Evolutionary conservation across 2,329 filamentous ascomycete genomes (phyloP).

Genomic region (Aureobasidium vineae): DNA sequence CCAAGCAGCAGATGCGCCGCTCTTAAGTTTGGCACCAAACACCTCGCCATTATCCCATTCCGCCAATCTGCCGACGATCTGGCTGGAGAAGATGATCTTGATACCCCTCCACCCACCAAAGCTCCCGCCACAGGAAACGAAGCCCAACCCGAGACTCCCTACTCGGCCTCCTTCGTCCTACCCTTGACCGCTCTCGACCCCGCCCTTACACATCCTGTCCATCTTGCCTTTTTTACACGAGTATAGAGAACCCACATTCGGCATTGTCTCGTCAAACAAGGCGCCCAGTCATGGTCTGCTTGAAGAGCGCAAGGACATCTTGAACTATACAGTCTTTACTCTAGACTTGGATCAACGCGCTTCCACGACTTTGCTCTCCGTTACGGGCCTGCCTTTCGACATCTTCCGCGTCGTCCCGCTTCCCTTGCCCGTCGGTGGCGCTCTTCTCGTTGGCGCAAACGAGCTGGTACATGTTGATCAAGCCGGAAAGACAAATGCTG

Average conservation of each 20-base stretch:
- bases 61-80: constrained; percentile 81
- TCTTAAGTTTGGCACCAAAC: constrained; percentile 84
- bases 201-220: constrained; percentile 79
- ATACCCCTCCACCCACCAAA: constrained; percentile 33
- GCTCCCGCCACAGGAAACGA: constrained; percentile 32
- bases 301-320: constrained; percentile 74
- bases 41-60: constrained; percentile 91
- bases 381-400: constrained; percentile 81
- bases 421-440: constrained; percentile 82
- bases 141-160: constrained; percentile 59
- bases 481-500: constrained; percentile 86
- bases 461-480: constrained; percentile 95
- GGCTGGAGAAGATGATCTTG: constrained; percentile 79
- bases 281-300: constrained; percentile 71
- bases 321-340: constrained; percentile 92
- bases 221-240: constrained; percentile 95
- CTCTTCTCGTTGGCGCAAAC: constrained; percentile 81
- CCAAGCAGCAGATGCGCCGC: constrained; percentile 91
- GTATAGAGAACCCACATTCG: constrained; percentile 96
- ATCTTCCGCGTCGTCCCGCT: constrained; percentile 78
- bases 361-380: constrained; percentile 87
- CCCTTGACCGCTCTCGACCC: constrained; percentile 86
- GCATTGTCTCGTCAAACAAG: constrained; percentile 77
- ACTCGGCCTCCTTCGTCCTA: constrained; percentile 89
- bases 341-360: constrained; percentile 90